A percentile compares a stretch with the other conserved stretches of the same genome.
These are phyloP conservation scores for Chaetomium sp. DNA, from an alignment of 2,329 filamentous ascomycete species.

Conservation along the genomic window DNA sequence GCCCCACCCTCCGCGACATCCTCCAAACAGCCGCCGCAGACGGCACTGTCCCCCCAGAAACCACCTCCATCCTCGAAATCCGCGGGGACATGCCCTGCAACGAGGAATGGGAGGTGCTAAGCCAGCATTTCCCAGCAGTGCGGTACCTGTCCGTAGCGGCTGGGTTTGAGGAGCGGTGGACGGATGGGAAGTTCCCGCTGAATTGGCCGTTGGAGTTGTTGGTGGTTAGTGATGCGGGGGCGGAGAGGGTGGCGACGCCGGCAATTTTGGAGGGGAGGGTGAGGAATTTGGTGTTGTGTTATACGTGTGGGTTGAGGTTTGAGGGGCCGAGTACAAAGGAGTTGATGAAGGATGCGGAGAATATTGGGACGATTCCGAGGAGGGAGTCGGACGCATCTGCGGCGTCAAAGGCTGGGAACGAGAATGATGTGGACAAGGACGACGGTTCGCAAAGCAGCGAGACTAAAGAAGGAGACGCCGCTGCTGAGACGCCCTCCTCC, in stretches of 20 bases:
- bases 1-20: too few species aligned
- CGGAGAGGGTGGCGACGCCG: background rate
- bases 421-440: background rate
- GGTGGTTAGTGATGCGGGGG: background rate
- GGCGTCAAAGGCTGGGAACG: background rate
- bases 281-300: background rate
- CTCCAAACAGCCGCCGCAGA: too few species aligned
- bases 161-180: conserved; percentile 3
- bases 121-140: background rate
- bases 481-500: background rate
- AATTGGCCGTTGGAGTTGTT: conserved; percentile 9
- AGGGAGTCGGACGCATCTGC: too few species aligned
- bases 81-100: conserved; percentile 1
- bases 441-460: background rate
- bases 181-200: conserved; percentile 5
- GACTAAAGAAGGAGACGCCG: background rate
- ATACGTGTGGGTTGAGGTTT: background rate
- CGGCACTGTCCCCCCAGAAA: background rate
- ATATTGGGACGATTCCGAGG: background rate
- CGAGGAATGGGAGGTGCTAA: conserved; percentile 2
- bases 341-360: conserved; percentile 4
- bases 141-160: conserved; percentile 1
- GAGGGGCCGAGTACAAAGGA: background rate
- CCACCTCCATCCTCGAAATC: conserved; percentile 2
- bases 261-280: conserved; percentile 5